Base-by-base conservation (phyloP, 169 alveolate species). In the Cryptosporidium felis region DNA sequence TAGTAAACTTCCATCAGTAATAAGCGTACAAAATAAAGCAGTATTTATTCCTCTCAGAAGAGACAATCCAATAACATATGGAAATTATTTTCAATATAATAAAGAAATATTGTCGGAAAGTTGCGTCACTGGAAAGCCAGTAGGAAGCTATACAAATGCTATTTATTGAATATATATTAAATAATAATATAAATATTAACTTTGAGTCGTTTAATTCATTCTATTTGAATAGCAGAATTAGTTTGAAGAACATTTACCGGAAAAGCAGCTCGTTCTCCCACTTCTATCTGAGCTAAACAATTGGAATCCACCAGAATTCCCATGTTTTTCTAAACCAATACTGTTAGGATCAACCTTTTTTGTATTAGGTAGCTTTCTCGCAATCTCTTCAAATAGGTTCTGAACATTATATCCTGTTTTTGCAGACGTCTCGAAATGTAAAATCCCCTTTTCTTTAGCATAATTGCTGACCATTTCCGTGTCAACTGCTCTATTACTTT, bases 341-440 rank as follows among this genome's bases (percentile, higher is more conserved):
- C 41, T 56, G 26, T 32, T 74, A 10, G 38, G 16, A 8, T 74
- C 85, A 2, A 74, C 14, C 30, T 40, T 74, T 30, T 74, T 74
- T 0, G 82, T 26, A 23, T 53, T 74, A 10, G 85, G 85, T 21
- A 74, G 67, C 9, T 74, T 74, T 49, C 85, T 74, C 8, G 85
- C 95, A 56, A 93, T 92, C 81, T 92, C 93, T 23, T 91, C 91
- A 56, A 93, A 92, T 47, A 93, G 79, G 60, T 92, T 96, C 89
- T 93, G 95, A 23, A 96, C 97, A 85, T 94, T 94, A 60, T 85
- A 91, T 44, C 96, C 95, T 66, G 94, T 95, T 88, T 94, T 95
- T 8, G 98, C 98, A 18, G 97, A 92, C 9, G 97, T 94, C 80
- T 95, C 97, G 90, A 94, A 92, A 82, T 92, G 94, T 60, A 94